A percentile compares a stretch with the other conserved stretches of the same genome.
phyloP scores from a whole-genome alignment of 1,284 basidiomycete species.

The Sanghuangporus weigelae region DNA sequence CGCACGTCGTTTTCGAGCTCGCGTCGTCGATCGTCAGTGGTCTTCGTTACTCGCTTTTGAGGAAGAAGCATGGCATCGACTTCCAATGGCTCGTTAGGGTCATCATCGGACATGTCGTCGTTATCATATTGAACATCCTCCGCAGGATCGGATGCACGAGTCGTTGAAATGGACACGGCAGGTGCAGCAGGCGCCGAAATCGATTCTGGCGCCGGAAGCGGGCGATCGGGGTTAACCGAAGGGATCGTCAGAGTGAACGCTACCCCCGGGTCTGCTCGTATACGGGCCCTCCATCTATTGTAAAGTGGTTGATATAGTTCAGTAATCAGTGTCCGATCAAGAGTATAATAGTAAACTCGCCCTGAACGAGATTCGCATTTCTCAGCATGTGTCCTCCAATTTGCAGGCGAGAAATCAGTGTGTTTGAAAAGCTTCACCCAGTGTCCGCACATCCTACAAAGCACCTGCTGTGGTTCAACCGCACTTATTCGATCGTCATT shows the following conservation, averaged over 20 bases:
- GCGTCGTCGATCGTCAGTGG: conserved; percentile 1
- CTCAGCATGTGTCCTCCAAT: conserved; percentile 16
- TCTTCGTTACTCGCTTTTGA: not conserved
- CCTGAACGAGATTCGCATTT: conserved; percentile 14
- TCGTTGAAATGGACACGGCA: not conserved
- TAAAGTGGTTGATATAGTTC: not conserved
- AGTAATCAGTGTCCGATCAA: not conserved
- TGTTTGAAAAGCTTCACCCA: conserved; percentile 19
- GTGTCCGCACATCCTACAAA: conserved; percentile 18
- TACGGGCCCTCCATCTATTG: conserved; percentile 10
- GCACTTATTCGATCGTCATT: conserved; percentile 14
- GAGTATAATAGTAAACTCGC: not conserved
- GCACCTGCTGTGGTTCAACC: conserved; percentile 16
- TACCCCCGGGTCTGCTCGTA: conserved; percentile 8
- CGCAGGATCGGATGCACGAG: not conserved
- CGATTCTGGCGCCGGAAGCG: not conserved
- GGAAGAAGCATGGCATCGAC: not conserved
- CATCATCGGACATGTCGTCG: not conserved
- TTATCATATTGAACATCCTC: not conserved
- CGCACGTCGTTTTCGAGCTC: conserved; percentile 8
- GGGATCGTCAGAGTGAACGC: conserved; percentile 9
- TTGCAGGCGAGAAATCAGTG: conserved; percentile 14
- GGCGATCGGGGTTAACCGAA: not conserved
- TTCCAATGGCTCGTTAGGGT: not conserved
- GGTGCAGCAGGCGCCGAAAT: not conserved